Percentiles rank a stretch among this genome's conserved stretches.
These are phyloP conservation scores for Yarrowia osloensis DNA, from an alignment of 805 yeast genomes.

Conservation along the genomic window DNA sequence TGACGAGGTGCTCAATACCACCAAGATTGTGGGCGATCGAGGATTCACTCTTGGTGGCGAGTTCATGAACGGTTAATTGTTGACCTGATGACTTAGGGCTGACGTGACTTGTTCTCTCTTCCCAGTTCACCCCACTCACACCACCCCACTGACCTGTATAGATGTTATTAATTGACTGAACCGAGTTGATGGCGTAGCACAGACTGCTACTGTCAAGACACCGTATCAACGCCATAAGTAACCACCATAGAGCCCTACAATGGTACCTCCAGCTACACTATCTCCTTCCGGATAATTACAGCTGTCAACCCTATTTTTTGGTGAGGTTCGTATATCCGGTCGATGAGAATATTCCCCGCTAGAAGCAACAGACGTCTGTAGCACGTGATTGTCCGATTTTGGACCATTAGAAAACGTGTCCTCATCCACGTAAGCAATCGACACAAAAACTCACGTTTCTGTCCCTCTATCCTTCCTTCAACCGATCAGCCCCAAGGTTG, in stretches of 20 bases:
- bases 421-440: no score
- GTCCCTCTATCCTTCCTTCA: background rate
- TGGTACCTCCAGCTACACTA: background rate
- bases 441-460: no score
- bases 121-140: no score
- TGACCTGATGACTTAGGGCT: no score
- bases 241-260: background rate
- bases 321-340: background rate
- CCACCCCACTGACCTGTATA: background rate
- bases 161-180: background rate
- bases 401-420: no score
- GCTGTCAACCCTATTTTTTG: constrained; percentile 6
- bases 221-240: no score
- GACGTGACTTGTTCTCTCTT: no score
- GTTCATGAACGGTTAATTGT: constrained; percentile 21
- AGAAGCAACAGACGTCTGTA: no score
- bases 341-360: background rate
- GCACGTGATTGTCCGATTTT: no score
- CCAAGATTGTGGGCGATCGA: constrained; percentile 59
- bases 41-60: constrained; percentile 6
- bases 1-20: constrained; percentile 47
- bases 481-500: background rate
- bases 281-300: constrained; percentile 3
- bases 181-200: background rate
- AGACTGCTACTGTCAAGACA: background rate